These are phyloP conservation scores for Diospyros lotus DNA, from an alignment of 148 eudicot genomes.

Conservation along the genomic window DNA sequence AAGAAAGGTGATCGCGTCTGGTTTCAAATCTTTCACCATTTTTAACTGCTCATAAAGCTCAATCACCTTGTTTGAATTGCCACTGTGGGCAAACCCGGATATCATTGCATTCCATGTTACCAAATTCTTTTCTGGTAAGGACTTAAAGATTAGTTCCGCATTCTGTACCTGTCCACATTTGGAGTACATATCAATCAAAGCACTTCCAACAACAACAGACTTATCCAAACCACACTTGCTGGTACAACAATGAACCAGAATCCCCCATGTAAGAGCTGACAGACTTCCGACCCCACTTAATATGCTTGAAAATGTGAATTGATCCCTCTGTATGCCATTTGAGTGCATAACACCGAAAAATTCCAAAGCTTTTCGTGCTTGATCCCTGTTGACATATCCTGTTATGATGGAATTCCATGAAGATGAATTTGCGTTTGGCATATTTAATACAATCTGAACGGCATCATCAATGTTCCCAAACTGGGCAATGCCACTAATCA, in stretches of 20 bases:
- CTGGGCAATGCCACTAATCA: slow-evolving; percentile 66
- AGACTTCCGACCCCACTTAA: slow-evolving; percentile 59
- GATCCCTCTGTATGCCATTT: slow-evolving; percentile 39
- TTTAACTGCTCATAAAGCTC: slow-evolving; percentile 49
- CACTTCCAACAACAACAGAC: slow-evolving; percentile 64
- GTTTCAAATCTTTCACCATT: slow-evolving; percentile 33
- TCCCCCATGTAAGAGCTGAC: slow-evolving; percentile 60
- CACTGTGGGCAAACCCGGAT: slow-evolving; percentile 82
- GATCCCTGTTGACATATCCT: slow-evolving; percentile 56
- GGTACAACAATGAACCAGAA: slow-evolving; percentile 47
- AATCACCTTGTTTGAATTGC: slow-evolving; percentile 48
- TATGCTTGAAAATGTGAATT: slow-evolving; percentile 64
- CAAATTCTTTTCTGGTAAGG: slow-evolving; percentile 53
- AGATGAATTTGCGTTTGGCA: slow-evolving; percentile 70
- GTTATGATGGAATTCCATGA: slow-evolving; percentile 81
- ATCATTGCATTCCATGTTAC: slow-evolving; percentile 77
- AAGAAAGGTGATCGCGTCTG: slow-evolving; percentile 67
- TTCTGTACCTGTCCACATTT: slow-evolving; percentile 58
- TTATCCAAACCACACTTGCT: slow-evolving; percentile 43
- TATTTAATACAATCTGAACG: slow-evolving; percentile 31
- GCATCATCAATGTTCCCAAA: slow-evolving; percentile 71
- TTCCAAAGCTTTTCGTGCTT: slow-evolving; percentile 46
- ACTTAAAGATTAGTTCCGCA: slow-evolving; percentile 46
- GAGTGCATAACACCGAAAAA: slow-evolving; percentile 54
- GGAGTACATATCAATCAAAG: slow-evolving; percentile 75